A percentile compares a stretch with the other conserved stretches of the same genome.
These are phyloP conservation scores for Trypanosoma cruzi DNA, from an alignment of 208 protist species.

Conservation along the genomic window DNA sequence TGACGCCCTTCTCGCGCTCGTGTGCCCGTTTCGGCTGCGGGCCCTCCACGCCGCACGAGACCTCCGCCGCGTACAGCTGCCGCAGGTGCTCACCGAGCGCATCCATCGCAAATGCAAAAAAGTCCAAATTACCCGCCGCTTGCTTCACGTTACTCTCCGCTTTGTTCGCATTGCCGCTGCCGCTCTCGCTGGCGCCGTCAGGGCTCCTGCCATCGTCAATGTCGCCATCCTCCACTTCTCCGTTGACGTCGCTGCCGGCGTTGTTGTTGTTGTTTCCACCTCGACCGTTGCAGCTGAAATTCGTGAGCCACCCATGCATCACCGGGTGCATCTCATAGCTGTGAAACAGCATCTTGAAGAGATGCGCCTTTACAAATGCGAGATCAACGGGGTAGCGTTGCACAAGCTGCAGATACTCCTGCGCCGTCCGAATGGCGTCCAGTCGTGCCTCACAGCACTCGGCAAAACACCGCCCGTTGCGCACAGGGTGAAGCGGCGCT, in stretches of 20 bases:
- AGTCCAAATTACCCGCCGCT: neutral
- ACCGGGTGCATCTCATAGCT: conserved; percentile 64
- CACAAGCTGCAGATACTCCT: conserved; percentile 62
- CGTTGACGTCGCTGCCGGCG: neutral
- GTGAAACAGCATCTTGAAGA: conserved; percentile 91
- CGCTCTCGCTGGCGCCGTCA: neutral
- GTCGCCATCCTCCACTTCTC: too few relatives aligned
- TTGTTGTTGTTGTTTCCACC: conserved; percentile 1
- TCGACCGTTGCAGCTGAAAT: conserved; percentile 31
- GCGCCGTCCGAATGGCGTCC: conserved; percentile 44
- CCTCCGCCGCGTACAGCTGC: conserved; percentile 34
- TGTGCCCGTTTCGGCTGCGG: conserved; percentile 47
- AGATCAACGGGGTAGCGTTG: conserved; percentile 57
- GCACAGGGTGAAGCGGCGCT: conserved; percentile 32
- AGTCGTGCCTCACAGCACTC: conserved; percentile 36
- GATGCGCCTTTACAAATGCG: conserved; percentile 83
- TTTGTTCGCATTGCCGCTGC: conserved; percentile 1
- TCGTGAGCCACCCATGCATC: conserved; percentile 44
- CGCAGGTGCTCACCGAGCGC: conserved; percentile 43
- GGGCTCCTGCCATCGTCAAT: conserved; percentile 1
- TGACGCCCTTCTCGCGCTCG: neutral
- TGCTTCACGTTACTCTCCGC: neutral
- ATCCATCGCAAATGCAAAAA: conserved; percentile 17
- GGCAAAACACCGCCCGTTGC: conserved; percentile 24
- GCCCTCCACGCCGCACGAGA: conserved; percentile 30